These are phyloP conservation scores for Penicillium sp. DNA, from an alignment of 2,329 filamentous ascomycete genomes.

Conservation along the genomic window DNA sequence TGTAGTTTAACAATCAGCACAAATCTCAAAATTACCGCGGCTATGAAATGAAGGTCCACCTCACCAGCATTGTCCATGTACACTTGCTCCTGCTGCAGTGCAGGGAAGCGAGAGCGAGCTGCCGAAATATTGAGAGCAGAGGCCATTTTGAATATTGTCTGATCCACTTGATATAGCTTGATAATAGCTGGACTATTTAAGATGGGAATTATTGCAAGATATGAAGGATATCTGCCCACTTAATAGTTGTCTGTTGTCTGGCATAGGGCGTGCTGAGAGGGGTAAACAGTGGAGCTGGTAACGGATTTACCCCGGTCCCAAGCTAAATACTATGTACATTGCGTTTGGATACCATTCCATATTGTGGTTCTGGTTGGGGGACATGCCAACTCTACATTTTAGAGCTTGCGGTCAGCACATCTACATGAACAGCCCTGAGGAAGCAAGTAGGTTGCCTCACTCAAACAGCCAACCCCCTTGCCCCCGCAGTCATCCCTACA, in stretches of 20 bases:
- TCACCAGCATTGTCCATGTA: constrained; percentile 61
- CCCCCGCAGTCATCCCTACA: not conserved
- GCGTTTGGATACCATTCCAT: not conserved
- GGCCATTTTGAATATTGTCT: constrained; percentile 16
- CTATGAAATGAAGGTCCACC: not conserved
- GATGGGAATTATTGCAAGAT: not conserved
- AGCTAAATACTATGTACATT: constrained; percentile 13
- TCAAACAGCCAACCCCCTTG: not conserved
- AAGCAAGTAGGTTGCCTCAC: not conserved
- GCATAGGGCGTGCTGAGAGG: constrained; percentile 3
- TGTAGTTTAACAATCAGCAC: not conserved
- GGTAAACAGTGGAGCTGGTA: constrained; percentile 11
- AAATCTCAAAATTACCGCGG: not conserved
- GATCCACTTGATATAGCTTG: not conserved
- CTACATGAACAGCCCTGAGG: not conserved
- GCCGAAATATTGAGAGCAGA: constrained; percentile 47
- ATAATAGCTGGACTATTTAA: not conserved
- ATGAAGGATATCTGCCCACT: not conserved
- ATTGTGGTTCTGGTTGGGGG: not conserved
- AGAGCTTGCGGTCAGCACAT: not conserved
- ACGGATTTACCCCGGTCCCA: constrained; percentile 28
- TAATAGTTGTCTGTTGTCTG: not conserved
- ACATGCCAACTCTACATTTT: not conserved
- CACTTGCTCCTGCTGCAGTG: constrained; percentile 57
- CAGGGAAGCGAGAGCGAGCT: constrained; percentile 58